Evolutionary conservation across 805 yeast genomes (phyloP).

Genomic region (Cyberlindnera mrakii): DNA sequence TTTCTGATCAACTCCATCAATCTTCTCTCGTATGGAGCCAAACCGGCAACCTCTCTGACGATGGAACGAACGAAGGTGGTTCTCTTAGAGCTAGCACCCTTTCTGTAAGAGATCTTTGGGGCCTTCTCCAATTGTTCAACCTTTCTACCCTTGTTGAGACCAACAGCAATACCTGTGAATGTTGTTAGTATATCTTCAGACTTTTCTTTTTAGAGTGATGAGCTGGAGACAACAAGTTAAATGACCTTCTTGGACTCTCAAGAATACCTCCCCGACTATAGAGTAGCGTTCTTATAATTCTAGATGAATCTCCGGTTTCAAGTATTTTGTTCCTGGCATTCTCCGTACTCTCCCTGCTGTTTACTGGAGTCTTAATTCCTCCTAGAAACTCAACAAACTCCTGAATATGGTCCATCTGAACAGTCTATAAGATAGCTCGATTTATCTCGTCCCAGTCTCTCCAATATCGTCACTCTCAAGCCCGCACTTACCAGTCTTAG

Average conservation of each 20-base stretch:
- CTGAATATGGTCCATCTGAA: too few relatives aligned
- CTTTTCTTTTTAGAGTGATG: neutral
- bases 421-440: too few relatives aligned
- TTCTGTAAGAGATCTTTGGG: slow-evolving; percentile 90
- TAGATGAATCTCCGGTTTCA: too few relatives aligned
- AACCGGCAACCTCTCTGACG: slow-evolving; percentile 96
- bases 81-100: slow-evolving; percentile 96
- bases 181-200: slow-evolving; percentile 27
- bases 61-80: slow-evolving; percentile 91
- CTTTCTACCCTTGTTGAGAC: slow-evolving; percentile 99
- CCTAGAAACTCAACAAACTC: too few relatives aligned
- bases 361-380: too few relatives aligned
- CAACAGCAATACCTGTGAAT: slow-evolving; percentile 82
- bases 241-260: neutral
- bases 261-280: too few relatives aligned
- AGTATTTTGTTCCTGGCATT: too few relatives aligned
- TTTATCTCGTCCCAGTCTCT: too few relatives aligned
- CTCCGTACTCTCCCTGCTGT: too few relatives aligned
- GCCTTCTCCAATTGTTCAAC: slow-evolving; percentile 79
- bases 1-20: slow-evolving; percentile 98
- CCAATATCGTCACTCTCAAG: neutral
- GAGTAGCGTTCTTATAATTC: too few relatives aligned
- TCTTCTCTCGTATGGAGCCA: slow-evolving; percentile 99
- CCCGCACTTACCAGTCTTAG: slow-evolving; percentile 45
- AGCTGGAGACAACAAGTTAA: neutral